Percentiles rank a stretch among this genome's conserved stretches.
phyloP scores from a whole-genome alignment of 2,329 filamentous ascomycete species.

The Acephala macrosclerotiorum region DNA sequence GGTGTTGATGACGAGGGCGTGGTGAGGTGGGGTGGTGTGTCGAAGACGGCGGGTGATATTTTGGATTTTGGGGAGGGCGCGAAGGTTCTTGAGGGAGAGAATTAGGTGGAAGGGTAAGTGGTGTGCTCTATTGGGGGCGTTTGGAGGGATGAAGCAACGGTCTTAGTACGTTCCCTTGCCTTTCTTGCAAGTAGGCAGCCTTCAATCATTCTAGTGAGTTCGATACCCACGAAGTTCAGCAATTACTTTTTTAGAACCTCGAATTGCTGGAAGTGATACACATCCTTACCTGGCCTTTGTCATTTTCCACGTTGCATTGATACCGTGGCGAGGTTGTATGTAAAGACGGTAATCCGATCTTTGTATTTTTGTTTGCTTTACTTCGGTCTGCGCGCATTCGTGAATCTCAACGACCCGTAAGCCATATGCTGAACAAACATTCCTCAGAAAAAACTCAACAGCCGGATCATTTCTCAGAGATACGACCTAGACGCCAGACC shows the following conservation, averaged over 20 bases:
- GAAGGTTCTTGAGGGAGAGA: slow-evolving; percentile 24
- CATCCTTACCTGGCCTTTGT: background rate
- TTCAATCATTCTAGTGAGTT: background rate
- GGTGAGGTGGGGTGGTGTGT: slow-evolving; percentile 60
- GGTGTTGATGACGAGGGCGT: slow-evolving; percentile 61
- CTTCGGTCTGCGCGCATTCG: background rate
- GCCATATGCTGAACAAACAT: background rate
- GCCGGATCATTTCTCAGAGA: too few species aligned
- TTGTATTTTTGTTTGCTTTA: background rate
- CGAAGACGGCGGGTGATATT: slow-evolving; percentile 58
- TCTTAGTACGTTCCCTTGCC: too few species aligned
- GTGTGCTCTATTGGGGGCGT: background rate
- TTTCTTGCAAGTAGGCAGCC: too few species aligned
- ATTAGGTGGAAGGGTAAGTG: background rate
- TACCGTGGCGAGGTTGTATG: background rate
- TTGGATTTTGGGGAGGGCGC: slow-evolving; percentile 59
- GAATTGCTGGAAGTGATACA: background rate
- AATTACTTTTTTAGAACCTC: background rate
- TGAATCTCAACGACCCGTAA: background rate
- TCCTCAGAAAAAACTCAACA: too few species aligned
- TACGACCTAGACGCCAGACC: too few species aligned
- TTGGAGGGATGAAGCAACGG: background rate
- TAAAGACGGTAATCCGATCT: background rate
- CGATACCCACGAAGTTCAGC: background rate
- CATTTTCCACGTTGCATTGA: background rate